Evolutionary conservation across 176 grass and related monocot species (phyloP), one percentile per base, ranked within the genome.

Genomic region (Chrysopogon serrulatus): DNA sequence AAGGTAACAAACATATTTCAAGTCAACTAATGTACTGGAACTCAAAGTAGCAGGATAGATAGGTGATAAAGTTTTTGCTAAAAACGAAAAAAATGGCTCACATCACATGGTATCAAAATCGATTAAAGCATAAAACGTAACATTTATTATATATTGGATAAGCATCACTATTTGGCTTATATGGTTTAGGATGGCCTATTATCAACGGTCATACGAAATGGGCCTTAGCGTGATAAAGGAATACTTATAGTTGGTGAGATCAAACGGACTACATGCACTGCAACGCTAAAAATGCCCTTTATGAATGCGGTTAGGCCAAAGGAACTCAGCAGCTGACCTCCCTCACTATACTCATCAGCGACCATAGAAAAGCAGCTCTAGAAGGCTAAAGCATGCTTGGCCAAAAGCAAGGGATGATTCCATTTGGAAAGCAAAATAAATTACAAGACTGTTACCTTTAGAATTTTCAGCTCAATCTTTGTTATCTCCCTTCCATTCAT

Each of bases 401-500:
- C 73, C 19, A 27, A 86, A 54, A 65, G 65, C 5, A 11, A 18
- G 18, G 66, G 5, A 39, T 14, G 39, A 37, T 44, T 68, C 16
- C 76, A 37, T 31, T 64, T 68, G 21, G 77, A 31, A 24, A 59
- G 51, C 27, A 86, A 81, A 39, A 87, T 65, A 92, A 51, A 86
- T 77, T 27, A 36, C 37, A 77, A 41, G n/a, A 49, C 37, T 45
- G 26, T 42, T 80, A 94, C 93, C 93, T 81, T 98, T 17, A 98
- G 74, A 63, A 95, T 47, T 87, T 86, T 95, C 49, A 92, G 82
- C 75, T 98, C 96, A 21, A 85, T 74, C 83, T 94, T 98, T 79
- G 96, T 98, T 56, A 98, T 90, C 68, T 98, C 85, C 48, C 96
- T 93, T 23, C 96, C 96, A 61, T 98, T 98, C 17, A 95, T 94